phyloP scores from a whole-genome alignment of 2,329 filamentous ascomycete genomes.

The Knufia fluminis region DNA sequence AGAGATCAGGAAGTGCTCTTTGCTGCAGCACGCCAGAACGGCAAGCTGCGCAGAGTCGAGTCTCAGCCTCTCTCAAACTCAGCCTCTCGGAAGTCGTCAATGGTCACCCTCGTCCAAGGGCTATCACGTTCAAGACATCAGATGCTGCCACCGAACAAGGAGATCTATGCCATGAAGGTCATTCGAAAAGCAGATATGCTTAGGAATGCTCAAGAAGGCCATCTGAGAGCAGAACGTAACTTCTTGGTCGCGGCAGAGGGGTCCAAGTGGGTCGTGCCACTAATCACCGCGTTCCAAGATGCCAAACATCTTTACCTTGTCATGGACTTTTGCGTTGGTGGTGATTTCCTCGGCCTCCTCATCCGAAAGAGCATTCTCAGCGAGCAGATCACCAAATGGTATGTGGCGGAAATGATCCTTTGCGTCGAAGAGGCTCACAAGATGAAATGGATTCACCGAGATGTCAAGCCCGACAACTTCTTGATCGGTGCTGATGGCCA shows the following conservation, averaged over 20 bases:
- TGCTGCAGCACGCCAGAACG: conserved; percentile 15
- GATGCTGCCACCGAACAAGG: conserved; percentile 31
- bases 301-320: conserved; percentile 75
- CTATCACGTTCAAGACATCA: not conserved
- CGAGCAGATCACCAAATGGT: conserved; percentile 72
- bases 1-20: conserved; percentile 46
- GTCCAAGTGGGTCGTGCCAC: conserved; percentile 81
- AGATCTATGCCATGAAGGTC: conserved; percentile 92
- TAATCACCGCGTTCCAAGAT: conserved; percentile 86
- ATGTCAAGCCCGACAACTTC: conserved; percentile 97
- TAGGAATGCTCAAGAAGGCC: conserved; percentile 80
- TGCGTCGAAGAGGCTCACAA: conserved; percentile 88
- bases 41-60: conserved; percentile 12
- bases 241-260: conserved; percentile 81
- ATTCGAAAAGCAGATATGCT: conserved; percentile 93
- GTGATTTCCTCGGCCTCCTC: conserved; percentile 81
- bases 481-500: conserved; percentile 81
- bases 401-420: conserved; percentile 90
- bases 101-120: conserved; percentile 1
- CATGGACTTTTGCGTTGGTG: conserved; percentile 97
- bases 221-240: conserved; percentile 81
- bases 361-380: conserved; percentile 75
- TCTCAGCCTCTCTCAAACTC: not conserved
- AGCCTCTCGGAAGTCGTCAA: conserved; percentile 1
- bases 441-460: conserved; percentile 84